Evolutionary conservation across 2,329 filamentous ascomycete genomes (phyloP).

Genomic region (Alternaria sp.): DNA sequence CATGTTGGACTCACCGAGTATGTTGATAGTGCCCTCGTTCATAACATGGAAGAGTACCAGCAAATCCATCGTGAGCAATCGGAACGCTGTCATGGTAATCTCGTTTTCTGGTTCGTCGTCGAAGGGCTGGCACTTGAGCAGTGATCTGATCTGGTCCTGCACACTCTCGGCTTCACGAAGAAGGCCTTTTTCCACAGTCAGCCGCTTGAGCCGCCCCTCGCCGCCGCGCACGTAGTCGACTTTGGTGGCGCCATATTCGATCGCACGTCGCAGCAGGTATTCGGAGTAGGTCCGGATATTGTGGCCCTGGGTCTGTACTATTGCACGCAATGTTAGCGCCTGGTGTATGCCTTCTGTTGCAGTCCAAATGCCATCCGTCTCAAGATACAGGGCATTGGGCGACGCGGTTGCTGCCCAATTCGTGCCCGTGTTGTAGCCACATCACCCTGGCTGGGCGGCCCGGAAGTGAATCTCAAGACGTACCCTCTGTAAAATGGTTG

Average conservation of each 20-base stretch:
- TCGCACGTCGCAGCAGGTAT: conserved; percentile 83
- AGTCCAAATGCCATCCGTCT: neutral
- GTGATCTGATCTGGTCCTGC: conserved; percentile 82
- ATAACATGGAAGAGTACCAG: conserved; percentile 90
- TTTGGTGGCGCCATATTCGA: conserved; percentile 82
- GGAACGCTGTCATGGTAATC: conserved; percentile 92
- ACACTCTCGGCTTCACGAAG: conserved; percentile 90
- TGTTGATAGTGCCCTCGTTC: conserved; percentile 97
- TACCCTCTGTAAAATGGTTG: conserved; percentile 91
- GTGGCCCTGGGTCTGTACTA: conserved; percentile 91
- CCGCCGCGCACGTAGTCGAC: conserved; percentile 88
- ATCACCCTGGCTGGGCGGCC: neutral
- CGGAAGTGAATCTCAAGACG: conserved; percentile 42
- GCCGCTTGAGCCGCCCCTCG: conserved; percentile 80
- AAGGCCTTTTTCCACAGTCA: conserved; percentile 90
- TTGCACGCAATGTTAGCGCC: conserved; percentile 55
- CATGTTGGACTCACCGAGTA: conserved; percentile 70
- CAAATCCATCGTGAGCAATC: conserved; percentile 87
- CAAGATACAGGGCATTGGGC: conserved; percentile 1
- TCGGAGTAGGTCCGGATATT: conserved; percentile 93
- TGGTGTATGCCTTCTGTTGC: neutral
- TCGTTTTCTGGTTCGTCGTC: conserved; percentile 92
- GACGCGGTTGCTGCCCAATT: neutral
- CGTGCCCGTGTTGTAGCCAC: neutral
- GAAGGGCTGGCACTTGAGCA: conserved; percentile 92